Percentiles rank a stretch among this genome's conserved stretches.
These are phyloP conservation scores for Citrus sinensis DNA, from an alignment of 345 rosid genomes.

Conservation along the genomic window DNA sequence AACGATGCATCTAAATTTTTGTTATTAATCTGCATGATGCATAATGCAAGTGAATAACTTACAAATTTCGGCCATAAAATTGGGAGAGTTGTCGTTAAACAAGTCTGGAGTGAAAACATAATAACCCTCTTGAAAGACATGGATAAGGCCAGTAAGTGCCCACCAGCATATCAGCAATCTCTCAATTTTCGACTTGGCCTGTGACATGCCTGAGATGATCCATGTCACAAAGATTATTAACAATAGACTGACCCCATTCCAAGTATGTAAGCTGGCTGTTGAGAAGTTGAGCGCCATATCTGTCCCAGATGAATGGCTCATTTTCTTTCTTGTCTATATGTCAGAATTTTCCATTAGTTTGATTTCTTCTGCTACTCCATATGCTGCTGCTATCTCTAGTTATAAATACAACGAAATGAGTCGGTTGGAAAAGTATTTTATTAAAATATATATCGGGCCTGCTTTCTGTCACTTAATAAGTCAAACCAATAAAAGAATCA, in stretches of 20 bases:
- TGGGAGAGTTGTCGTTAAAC: constrained; percentile 60
- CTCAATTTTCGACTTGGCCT: constrained; percentile 31
- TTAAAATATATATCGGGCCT: too few relatives aligned
- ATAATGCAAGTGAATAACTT: constrained; percentile 27
- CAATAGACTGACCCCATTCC: constrained; percentile 35
- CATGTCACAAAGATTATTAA: constrained; percentile 56
- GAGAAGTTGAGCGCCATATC: constrained; percentile 57
- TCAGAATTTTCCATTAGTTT: too few relatives aligned
- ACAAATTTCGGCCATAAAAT: constrained; percentile 93
- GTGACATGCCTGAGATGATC: constrained; percentile 63
- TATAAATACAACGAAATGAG: too few relatives aligned
- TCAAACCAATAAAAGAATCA: too few relatives aligned
- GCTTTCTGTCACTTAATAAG: too few relatives aligned
- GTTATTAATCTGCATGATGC: too few relatives aligned
- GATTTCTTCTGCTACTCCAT: too few relatives aligned
- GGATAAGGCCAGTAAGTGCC: constrained; percentile 90
- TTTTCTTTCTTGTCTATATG: background rate
- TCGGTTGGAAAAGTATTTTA: too few relatives aligned
- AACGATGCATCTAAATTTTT: too few relatives aligned
- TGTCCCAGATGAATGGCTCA: background rate
- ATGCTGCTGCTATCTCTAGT: too few relatives aligned
- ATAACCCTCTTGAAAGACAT: constrained; percentile 79
- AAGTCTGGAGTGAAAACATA: constrained; percentile 86
- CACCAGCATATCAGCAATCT: constrained; percentile 90
- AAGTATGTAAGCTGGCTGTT: constrained; percentile 44